phyloP scores from a whole-genome alignment of 2,329 filamentous ascomycete genomes.

The Allantophomopsis cytisporea region DNA sequence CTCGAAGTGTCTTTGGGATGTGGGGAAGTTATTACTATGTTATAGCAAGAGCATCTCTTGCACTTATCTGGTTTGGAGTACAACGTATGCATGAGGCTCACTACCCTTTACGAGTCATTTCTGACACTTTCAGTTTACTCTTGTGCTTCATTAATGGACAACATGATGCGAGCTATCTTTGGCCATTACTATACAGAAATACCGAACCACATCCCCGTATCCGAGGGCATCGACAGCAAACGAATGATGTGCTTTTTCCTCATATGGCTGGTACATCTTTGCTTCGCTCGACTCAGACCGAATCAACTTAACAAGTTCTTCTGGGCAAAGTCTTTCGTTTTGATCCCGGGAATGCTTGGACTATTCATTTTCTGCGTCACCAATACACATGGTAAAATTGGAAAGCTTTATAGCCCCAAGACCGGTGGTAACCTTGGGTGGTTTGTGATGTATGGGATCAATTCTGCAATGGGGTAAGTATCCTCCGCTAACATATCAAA shows the following conservation, averaged over 20 bases:
- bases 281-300: slow-evolving; percentile 23
- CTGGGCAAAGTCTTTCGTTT: slow-evolving; percentile 23
- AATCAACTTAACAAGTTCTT: slow-evolving; percentile 25
- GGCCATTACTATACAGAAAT: slow-evolving; percentile 17
- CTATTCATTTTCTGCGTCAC: slow-evolving; percentile 22
- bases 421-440: slow-evolving; percentile 7
- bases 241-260: slow-evolving; percentile 22
- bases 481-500: neutral
- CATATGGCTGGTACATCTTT: slow-evolving; percentile 22
- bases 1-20: slow-evolving; percentile 26
- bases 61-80: slow-evolving; percentile 25
- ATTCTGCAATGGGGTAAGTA: slow-evolving; percentile 14
- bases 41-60: slow-evolving; percentile 22
- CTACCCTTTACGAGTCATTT: slow-evolving; percentile 1
- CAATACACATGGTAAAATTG: slow-evolving; percentile 18
- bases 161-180: slow-evolving; percentile 19
- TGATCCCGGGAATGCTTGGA: slow-evolving; percentile 18
- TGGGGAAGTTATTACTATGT: slow-evolving; percentile 28
- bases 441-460: slow-evolving; percentile 20
- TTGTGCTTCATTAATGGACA: slow-evolving; percentile 14
- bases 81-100: slow-evolving; percentile 4
- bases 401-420: slow-evolving; percentile 6
- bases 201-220: slow-evolving; percentile 16
- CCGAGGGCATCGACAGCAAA: slow-evolving; percentile 18
- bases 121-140: slow-evolving; percentile 12